These are phyloP conservation scores for Fusarium keratoplasticum DNA, from an alignment of 2,329 filamentous ascomycete species.

Conservation along the genomic window DNA sequence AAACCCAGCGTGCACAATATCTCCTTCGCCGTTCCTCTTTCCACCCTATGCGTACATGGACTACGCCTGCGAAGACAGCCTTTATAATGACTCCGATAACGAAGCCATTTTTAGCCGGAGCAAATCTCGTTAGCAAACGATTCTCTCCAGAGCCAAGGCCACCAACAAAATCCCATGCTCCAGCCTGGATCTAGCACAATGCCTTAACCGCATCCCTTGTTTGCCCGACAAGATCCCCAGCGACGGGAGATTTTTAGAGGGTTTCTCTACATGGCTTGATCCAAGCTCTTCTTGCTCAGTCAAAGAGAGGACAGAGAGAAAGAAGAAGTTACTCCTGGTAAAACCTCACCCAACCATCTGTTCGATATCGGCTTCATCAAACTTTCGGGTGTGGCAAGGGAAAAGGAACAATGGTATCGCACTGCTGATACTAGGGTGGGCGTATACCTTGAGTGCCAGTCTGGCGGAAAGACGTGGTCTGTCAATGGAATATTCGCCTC, in stretches of 20 bases:
- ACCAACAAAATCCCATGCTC: not conserved
- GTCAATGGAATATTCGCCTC: not conserved
- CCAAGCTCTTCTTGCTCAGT: not conserved
- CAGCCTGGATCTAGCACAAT: not conserved
- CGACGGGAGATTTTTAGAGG: not conserved
- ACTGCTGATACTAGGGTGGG: not conserved
- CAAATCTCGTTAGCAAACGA: not conserved
- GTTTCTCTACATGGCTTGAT: not conserved
- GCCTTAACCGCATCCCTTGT: not conserved
- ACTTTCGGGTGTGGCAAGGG: not conserved
- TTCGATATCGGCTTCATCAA: not conserved
- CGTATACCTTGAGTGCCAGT: not conserved
- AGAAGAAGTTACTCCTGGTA: not conserved
- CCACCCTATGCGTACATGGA: not conserved
- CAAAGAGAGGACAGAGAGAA: not conserved
- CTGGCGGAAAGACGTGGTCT: not conserved
- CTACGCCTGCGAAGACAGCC: not conserved
- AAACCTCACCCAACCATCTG: not conserved
- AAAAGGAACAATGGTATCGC: slow-evolving; percentile 1
- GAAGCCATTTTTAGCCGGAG: not conserved
- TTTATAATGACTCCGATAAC: not conserved
- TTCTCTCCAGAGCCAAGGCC: not conserved
- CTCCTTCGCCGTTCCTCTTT: not conserved
- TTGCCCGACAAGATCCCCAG: not conserved
- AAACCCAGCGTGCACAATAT: not conserved